These are phyloP conservation scores for Rickenella mellea DNA, from an alignment of 768 basidiomycete species.

Conservation along the genomic window DNA sequence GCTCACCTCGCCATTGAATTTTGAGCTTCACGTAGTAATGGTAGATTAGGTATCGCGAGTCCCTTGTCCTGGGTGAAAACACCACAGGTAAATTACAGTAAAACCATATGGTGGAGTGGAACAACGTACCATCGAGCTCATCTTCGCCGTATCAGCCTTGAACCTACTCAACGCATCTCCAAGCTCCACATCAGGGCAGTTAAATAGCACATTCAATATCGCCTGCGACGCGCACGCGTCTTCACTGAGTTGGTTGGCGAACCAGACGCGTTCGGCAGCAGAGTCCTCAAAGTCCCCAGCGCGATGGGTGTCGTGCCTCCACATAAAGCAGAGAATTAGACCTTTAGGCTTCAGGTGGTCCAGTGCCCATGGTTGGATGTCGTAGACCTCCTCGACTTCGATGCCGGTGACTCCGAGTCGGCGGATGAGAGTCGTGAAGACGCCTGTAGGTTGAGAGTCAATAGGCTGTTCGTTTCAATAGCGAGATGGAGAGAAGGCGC, in stretches of 20 bases:
- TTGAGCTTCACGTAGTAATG: constrained; percentile 42
- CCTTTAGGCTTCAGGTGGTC: constrained; percentile 49
- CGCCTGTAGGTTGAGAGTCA: constrained; percentile 26
- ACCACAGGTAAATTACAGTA: not conserved
- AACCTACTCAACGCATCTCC: constrained; percentile 36
- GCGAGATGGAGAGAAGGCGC: constrained; percentile 4
- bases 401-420: constrained; percentile 42
- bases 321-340: constrained; percentile 56
- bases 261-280: constrained; percentile 51
- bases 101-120: not conserved
- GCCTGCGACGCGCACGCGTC: constrained; percentile 60
- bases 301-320: constrained; percentile 39
- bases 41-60: constrained; percentile 49
- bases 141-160: constrained; percentile 38
- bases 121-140: constrained; percentile 46
- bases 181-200: constrained; percentile 42
- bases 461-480: not conserved
- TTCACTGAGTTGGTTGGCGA: constrained; percentile 57
- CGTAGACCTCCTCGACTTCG: constrained; percentile 50
- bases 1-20: constrained; percentile 51
- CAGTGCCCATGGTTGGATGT: constrained; percentile 56
- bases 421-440: constrained; percentile 49
- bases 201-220: constrained; percentile 49
- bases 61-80: constrained; percentile 46
- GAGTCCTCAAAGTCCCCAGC: constrained; percentile 36